Conservation (phyloP, 148 eudicot genomes). For the Camellia lanceoleosa region DNA sequence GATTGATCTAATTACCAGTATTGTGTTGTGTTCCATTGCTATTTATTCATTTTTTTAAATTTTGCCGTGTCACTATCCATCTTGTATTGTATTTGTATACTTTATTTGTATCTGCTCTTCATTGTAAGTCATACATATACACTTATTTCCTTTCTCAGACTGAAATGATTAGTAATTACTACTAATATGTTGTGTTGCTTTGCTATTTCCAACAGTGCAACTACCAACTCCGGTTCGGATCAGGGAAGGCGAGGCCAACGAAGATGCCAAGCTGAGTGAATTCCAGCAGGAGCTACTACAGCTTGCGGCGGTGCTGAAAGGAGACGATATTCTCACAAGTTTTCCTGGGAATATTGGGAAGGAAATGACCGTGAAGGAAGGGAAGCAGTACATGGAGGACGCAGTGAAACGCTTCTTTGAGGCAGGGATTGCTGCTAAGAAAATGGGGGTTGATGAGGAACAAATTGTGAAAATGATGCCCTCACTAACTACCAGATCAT, state of each 20-base stretch:
- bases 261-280: conserved; percentile 62
- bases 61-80: too few relatives aligned
- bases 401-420: conserved; percentile 65
- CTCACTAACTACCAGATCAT: conserved; percentile 61
- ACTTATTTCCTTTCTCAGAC: too few relatives aligned
- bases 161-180: neutral
- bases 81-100: neutral
- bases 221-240: conserved; percentile 72
- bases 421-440: conserved; percentile 65
- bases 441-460: conserved; percentile 57
- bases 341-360: conserved; percentile 44
- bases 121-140: too few relatives aligned
- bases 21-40: neutral
- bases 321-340: conserved; percentile 55
- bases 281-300: conserved; percentile 82
- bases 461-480: conserved; percentile 84
- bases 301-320: conserved; percentile 78
- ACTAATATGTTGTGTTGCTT: neutral
- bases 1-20: neutral
- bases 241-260: conserved; percentile 64
- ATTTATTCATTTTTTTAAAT: neutral
- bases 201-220: conserved; percentile 33
- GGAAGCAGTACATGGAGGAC: conserved; percentile 66
- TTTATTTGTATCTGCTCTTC: neutral
- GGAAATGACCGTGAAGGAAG: conserved; percentile 63